Evolutionary conservation across 371 early-diverging fungal genomes (phyloP), one percentile per base, ranked within the genome.

Genomic region (Circinella minor): DNA sequence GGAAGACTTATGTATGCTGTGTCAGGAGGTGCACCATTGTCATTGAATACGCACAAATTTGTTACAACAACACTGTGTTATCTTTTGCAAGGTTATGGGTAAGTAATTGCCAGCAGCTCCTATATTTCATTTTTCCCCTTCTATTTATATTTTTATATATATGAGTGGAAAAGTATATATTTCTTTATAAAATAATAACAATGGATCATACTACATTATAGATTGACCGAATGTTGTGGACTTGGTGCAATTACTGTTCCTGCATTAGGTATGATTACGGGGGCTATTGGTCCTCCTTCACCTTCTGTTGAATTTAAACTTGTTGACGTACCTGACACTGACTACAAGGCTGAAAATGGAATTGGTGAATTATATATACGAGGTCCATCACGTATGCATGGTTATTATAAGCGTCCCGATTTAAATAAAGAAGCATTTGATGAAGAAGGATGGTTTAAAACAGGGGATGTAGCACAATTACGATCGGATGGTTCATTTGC

Each of bases 1-100:
- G 98, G 98, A n/a, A 78, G 89, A 2, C 86, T 99, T 36, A 81
- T 82, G 65, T 86, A 91, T 71, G 90, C 91, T 47, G 70, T 98
- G n/a, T 92, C 93, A 34, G 99, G 99, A 37, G 97, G 98, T 46
- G 98, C 99, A 0, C 94, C 98, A 11, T 87, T 98, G 64, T 90
- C 93, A 67, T 77, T 81, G 36, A 92, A 94, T n/a, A 93, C 94
- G 5, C 93, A 97, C 61, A 81, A 88, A 69, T 96, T 96, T 72
- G 76, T 99, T 76, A 84, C 89, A 11, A 85, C 88, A n/a, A 86
- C 90, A 6, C 73, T 96, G 36, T 90, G 92, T 74, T 85, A 82
- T 9, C 77, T 97, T 72, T 82, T 96, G 57, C 92, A 93, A 74
- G 95, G 94, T 43, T 95, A 93, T 74, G 95, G 84, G 83, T 80